Evolutionary conservation across 257 asterid genomes (phyloP), one percentile per base, ranked within the genome.

Genomic region (Ocimum tenuiflorum): DNA sequence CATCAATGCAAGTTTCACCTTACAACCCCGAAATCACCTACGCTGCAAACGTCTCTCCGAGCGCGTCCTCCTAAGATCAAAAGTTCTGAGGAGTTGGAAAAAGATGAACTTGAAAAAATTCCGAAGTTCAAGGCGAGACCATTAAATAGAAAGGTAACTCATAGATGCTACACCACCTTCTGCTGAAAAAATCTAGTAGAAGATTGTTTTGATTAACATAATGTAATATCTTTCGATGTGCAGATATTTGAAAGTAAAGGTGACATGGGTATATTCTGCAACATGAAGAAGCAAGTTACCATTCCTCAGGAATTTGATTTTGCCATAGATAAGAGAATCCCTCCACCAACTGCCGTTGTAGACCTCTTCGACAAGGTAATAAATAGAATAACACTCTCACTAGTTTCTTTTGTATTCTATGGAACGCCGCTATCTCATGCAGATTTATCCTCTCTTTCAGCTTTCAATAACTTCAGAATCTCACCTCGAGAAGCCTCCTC

Each of bases 191-290:
- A 24, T n/a, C 59, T 13, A 7, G 18, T 6, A 11, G 39, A 63
- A 29, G 18, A 18, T 47, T 43, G 17, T 62, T 13, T 60, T 39
- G 59, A 1, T 15, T 39, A 42, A 33, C 0, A 10, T 60, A 53
- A 64, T 56, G 17, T 43, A 29, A 65, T 48, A 1, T 49, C 29
- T 60, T 22, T 63, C 6, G 6, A 14, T 54, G 31, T 53, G 68
- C 71, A 92, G 99, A 92, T 92, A 72, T 83, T 92, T 50, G 97
- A 92, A 66, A 92, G 96, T 62, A 89, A 92, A 78, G 96, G 99
- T 53, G 99, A 81, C 29, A 53, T 92, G 83, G 97, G 97, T 7
- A 72, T 92, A 35, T 87, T 80, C 78, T 77, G 85, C 83, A 75
- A 86, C 81, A 77, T 73, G 77, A 92, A 90, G 83, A 85, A 72